These are phyloP conservation scores for Rhynchosporium secalis DNA, from an alignment of 2,329 filamentous ascomycete genomes.

Conservation along the genomic window DNA sequence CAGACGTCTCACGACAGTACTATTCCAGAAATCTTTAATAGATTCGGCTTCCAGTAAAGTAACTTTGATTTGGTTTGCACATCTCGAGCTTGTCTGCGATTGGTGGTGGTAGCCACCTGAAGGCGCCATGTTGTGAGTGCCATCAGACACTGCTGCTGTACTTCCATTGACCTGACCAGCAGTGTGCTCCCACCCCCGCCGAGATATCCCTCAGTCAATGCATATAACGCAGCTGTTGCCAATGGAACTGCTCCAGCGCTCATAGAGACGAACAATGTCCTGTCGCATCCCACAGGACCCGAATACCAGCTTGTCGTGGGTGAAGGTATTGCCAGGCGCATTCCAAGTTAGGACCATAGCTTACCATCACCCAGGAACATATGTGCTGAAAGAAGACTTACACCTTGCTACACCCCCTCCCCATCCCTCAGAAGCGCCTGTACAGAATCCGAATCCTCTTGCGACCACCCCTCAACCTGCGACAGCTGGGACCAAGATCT, in stretches of 20 bases:
- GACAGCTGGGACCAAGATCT: constrained; percentile 80
- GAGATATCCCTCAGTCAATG: constrained; percentile 73
- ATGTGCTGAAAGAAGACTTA: constrained; percentile 85
- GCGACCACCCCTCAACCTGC: constrained; percentile 83
- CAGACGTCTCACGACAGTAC: constrained; percentile 16
- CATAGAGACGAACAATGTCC: constrained; percentile 90
- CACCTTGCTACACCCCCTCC: constrained; percentile 91
- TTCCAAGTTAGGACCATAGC: constrained; percentile 3
- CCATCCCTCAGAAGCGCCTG: constrained; percentile 88
- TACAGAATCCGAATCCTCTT: constrained; percentile 86
- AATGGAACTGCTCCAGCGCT: constrained; percentile 69
- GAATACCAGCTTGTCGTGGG: constrained; percentile 91
- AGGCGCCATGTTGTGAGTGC: constrained; percentile 38
- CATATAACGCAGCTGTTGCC: constrained; percentile 71
- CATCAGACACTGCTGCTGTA: constrained; percentile 9
- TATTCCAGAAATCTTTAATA: constrained; percentile 10
- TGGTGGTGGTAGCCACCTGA: constrained; percentile 18
- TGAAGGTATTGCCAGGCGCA: constrained; percentile 62
- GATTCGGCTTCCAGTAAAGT: constrained; percentile 4
- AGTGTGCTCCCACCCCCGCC: constrained; percentile 81
- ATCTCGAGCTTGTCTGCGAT: constrained; percentile 47
- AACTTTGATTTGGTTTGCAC: not conserved
- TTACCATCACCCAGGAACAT: constrained; percentile 64
- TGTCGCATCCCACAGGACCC: constrained; percentile 75
- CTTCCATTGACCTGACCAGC: constrained; percentile 28